Conservation (phyloP, 768 basidiomycete species). For the Boletales sp. region DNA sequence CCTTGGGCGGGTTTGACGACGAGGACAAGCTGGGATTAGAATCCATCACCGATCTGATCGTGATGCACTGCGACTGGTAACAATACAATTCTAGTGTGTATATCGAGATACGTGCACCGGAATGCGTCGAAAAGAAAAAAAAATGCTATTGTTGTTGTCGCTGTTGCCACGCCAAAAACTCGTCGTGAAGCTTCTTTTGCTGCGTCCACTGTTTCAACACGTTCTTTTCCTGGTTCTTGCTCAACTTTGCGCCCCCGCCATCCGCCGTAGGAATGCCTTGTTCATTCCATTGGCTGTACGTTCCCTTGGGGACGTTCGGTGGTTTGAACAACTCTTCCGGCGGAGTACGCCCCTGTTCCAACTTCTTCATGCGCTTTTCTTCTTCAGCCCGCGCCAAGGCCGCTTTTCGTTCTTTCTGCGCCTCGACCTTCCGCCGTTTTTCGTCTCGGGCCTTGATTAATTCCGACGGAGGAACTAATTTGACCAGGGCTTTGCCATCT, state of each 20-base stretch:
- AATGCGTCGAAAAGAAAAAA: background rate
- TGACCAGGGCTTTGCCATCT: slow-evolving; percentile 96
- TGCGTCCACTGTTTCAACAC: slow-evolving; percentile 63
- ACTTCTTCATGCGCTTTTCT: slow-evolving; percentile 65
- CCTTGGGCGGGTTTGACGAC: slow-evolving; percentile 63
- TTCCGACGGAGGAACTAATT: slow-evolving; percentile 79
- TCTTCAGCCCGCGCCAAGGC: slow-evolving; percentile 61
- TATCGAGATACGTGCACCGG: background rate
- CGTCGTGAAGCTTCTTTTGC: slow-evolving; percentile 80
- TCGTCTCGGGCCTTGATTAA: slow-evolving; percentile 85
- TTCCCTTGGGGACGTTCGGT: slow-evolving; percentile 66
- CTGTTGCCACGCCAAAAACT: slow-evolving; percentile 56
- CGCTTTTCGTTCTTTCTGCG: slow-evolving; percentile 77
- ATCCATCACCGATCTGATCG: slow-evolving; percentile 62
- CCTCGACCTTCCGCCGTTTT: slow-evolving; percentile 70
- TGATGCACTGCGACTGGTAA: slow-evolving; percentile 65
- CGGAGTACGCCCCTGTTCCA: slow-evolving; percentile 79
- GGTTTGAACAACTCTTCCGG: slow-evolving; percentile 83
- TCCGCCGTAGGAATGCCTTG: slow-evolving; percentile 84
- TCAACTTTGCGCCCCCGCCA: slow-evolving; percentile 76
- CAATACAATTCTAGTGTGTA: background rate
- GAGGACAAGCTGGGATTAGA: slow-evolving; percentile 78
- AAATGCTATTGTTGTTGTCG: slow-evolving; percentile 2
- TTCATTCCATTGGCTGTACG: slow-evolving; percentile 83
- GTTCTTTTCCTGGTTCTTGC: slow-evolving; percentile 79